Base-by-base conservation (phyloP, 2,329 filamentous ascomycete genomes). In the Xylariaceae sp. region DNA sequence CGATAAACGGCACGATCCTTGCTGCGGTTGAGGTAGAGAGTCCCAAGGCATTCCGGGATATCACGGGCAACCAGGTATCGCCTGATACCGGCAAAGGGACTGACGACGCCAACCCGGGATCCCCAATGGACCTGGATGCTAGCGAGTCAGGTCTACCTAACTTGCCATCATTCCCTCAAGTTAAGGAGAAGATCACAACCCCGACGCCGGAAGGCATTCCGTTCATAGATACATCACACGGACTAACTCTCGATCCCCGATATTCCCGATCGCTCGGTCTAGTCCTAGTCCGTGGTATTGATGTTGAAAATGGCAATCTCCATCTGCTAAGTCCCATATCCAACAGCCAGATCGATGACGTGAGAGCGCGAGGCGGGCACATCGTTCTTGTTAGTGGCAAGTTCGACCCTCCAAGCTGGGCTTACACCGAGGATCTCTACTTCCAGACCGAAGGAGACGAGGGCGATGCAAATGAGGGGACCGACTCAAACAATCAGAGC, bases 1-100 rank as follows among this genome's bases (percentile, higher is more conserved):
- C 86, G 0, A 82, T 93, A 49, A 86, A 89, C 64, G 89, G 89
- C 13, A 82, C 83, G n/a, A 70, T 92, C 0, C 74, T 93, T 0
- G 86, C 88, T 0, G 75, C 89, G 5, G 83, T 90, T 0, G 79
- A 81, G 35, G 75, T 89, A 6, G 82, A 88, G 55, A 79, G 80
- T 18, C 61, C 71, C 0, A 71, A 70, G 18, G 84, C 84, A 1
- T 81, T 86, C 57, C 71, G 75, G 18, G n/a, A 47, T 13, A 52
- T 63, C 37, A 51, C 44, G 11, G 56, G 23, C 23, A 30, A 30
- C 23, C 23, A 53, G 9, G 2, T 48, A 65, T 66, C 17, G 37
- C 8, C 8, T 9, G 37, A 42, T 42, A 42, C 2, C 62, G 56
- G 66, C 62, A 62, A 63, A 64, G 18, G 17, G 67, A 23, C 45